Percentiles rank a stretch among this genome's conserved stretches.
Conservation (phyloP, 305 asterid species). For the Vinca major region DNA sequence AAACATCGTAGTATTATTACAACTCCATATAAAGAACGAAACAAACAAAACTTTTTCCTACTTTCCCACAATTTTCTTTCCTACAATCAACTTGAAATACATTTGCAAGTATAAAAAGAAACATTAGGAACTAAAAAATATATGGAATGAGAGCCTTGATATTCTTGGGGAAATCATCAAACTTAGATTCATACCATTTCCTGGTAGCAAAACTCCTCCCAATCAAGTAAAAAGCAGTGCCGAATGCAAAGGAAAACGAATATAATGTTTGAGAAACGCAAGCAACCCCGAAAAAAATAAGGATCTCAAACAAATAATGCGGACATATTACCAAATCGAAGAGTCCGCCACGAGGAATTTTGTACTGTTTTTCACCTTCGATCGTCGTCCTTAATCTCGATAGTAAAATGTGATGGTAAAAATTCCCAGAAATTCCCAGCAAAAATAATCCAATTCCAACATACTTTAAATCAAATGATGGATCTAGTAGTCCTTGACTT, state of each 20-base stretch:
- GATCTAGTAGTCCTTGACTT: constrained; percentile 19
- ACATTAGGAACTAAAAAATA: constrained; percentile 17
- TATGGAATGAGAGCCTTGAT: constrained; percentile 30
- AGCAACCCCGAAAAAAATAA: constrained; percentile 28
- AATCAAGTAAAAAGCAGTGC: constrained; percentile 19
- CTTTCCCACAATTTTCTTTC: no score
- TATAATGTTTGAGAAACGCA: constrained; percentile 31
- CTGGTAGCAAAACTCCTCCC: constrained; percentile 34
- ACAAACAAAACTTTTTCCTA: no score
- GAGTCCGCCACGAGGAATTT: constrained; percentile 29
- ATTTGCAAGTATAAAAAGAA: no score
- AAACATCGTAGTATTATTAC: no score
- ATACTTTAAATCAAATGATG: constrained; percentile 19
- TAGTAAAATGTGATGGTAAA: constrained; percentile 31
- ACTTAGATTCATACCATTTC: constrained; percentile 34
- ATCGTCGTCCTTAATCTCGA: constrained; percentile 19
- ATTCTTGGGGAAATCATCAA: constrained; percentile 28
- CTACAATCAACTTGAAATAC: no score
- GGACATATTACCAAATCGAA: constrained; percentile 27
- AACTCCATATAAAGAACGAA: no score
- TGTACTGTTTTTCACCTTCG: constrained; percentile 28
- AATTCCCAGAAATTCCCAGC: constrained; percentile 25
- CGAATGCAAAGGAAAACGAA: constrained; percentile 18
- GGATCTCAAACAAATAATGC: constrained; percentile 33
- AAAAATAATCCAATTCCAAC: constrained; percentile 19